Percentiles rank a stretch among this genome's conserved stretches.
These are phyloP conservation scores for Phyllosticta paracitricarpa DNA, from an alignment of 2,329 filamentous ascomycete species.

Conservation along the genomic window DNA sequence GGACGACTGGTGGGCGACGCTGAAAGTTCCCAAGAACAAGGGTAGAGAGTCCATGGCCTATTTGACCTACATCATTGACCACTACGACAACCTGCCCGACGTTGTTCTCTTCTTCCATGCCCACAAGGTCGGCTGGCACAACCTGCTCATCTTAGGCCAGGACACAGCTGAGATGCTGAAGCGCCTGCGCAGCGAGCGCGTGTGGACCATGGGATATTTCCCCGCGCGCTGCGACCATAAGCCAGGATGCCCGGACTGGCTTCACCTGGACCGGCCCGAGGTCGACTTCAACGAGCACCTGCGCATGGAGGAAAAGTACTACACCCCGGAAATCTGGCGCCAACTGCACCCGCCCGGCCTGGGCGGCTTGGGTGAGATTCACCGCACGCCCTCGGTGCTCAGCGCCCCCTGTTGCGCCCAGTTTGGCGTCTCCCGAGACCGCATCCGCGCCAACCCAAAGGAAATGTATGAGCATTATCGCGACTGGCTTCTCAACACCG, in stretches of 20 bases:
- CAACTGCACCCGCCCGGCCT: slow-evolving; percentile 28
- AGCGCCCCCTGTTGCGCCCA: slow-evolving; percentile 46
- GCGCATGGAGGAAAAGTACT: slow-evolving; percentile 31
- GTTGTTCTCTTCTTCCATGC: slow-evolving; percentile 52
- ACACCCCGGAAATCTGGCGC: slow-evolving; percentile 26
- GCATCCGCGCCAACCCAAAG: slow-evolving; percentile 38
- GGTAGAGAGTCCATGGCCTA: slow-evolving; percentile 54
- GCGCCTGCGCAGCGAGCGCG: slow-evolving; percentile 41
- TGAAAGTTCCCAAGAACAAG: slow-evolving; percentile 48
- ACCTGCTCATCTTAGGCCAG: slow-evolving; percentile 43
- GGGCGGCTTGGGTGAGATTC: slow-evolving; percentile 8
- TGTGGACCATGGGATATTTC: slow-evolving; percentile 47
- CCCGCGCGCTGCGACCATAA: slow-evolving; percentile 50
- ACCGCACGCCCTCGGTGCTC: slow-evolving; percentile 22
- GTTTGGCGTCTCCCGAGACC: slow-evolving; percentile 41
- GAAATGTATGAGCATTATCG: slow-evolving; percentile 44
- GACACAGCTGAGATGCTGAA: slow-evolving; percentile 42
- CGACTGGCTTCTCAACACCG: slow-evolving; percentile 39
- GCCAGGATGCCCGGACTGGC: slow-evolving; percentile 50
- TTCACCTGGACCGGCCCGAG: slow-evolving; percentile 36
- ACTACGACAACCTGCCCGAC: slow-evolving; percentile 50
- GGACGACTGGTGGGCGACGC: slow-evolving; percentile 38
- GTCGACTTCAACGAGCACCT: slow-evolving; percentile 30
- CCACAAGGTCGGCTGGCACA: slow-evolving; percentile 47
- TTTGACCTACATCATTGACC: slow-evolving; percentile 52